Evolutionary conservation across 2,329 filamentous ascomycete species (phyloP).

Genomic region (Teratosphaeria pseudoeucalypti): DNA sequence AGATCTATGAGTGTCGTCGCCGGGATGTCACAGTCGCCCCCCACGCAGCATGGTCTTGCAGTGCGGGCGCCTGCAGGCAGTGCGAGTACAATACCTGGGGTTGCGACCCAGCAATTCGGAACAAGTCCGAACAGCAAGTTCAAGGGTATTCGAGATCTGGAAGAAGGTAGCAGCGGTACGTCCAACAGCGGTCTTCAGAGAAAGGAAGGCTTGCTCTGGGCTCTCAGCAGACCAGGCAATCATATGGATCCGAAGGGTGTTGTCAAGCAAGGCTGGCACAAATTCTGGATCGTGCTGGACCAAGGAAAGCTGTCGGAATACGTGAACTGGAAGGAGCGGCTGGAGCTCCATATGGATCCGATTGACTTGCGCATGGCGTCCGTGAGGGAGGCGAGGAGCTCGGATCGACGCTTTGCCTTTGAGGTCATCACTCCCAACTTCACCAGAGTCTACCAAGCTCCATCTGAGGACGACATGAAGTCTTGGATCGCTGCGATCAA

Average conservation of each 20-base stretch:
- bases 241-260: slow-evolving; percentile 91
- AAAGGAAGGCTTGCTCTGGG: slow-evolving; percentile 93
- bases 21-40: slow-evolving; percentile 20
- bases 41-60: slow-evolving; percentile 10
- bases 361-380: slow-evolving; percentile 96
- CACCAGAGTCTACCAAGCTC: slow-evolving; percentile 93
- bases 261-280: slow-evolving; percentile 98
- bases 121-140: slow-evolving; percentile 46
- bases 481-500: slow-evolving; percentile 96
- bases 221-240: slow-evolving; percentile 80
- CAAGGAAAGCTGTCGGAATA: slow-evolving; percentile 96
- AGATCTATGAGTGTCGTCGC: slow-evolving; percentile 15
- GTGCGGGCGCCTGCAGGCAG: slow-evolving; percentile 15
- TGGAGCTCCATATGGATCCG: slow-evolving; percentile 95
- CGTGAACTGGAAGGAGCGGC: slow-evolving; percentile 96
- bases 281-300: slow-evolving; percentile 99
- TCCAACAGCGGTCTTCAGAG: slow-evolving; percentile 54
- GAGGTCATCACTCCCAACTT: slow-evolving; percentile 96
- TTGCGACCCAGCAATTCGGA: slow-evolving; percentile 5
- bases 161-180: slow-evolving; percentile 53
- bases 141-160: slow-evolving; percentile 84
- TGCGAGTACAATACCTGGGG: slow-evolving; percentile 13
- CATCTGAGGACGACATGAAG: slow-evolving; percentile 95
- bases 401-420: slow-evolving; percentile 92
- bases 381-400: slow-evolving; percentile 87